A percentile compares a stretch with the other conserved stretches of the same genome.
Evolutionary conservation across 176 grass and related monocot species (phyloP).

Genomic region (Carex parvula): DNA sequence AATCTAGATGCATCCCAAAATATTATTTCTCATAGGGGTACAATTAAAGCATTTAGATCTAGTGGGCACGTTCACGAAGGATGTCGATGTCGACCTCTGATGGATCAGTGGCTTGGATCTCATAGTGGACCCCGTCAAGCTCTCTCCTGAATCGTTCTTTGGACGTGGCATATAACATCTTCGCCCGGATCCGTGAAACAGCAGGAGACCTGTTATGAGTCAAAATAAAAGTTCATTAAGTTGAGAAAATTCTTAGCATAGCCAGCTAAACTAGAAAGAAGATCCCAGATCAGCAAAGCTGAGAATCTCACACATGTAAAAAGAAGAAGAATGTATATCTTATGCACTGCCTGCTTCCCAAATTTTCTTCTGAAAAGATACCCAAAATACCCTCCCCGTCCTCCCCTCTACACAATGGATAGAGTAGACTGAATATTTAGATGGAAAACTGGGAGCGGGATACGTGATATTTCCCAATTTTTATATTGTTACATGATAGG

Average conservation of each 20-base stretch:
- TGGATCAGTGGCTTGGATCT: constrained; percentile 91
- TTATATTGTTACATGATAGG: neutral
- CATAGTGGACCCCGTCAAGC: constrained; percentile 92
- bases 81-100: constrained; percentile 70
- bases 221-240: neutral
- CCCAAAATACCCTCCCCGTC: neutral
- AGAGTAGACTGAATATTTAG: too few relatives aligned
- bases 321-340: neutral
- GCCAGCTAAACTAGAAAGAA: neutral
- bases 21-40: neutral
- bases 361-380: neutral
- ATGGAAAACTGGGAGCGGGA: neutral
- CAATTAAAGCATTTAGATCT: constrained; percentile 14
- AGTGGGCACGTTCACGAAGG: constrained; percentile 75
- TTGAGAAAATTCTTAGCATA: neutral
- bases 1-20: neutral
- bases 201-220: constrained; percentile 61
- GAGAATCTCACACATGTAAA: too few relatives aligned
- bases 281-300: too few relatives aligned
- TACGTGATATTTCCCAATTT: neutral
- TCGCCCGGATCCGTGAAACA: constrained; percentile 82
- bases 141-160: constrained; percentile 89
- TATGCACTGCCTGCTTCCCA: neutral
- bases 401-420: neutral
- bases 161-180: constrained; percentile 93